Evolutionary conservation across 2,329 filamentous ascomycete genomes (phyloP).

Genomic region (Zalaria obscura): DNA sequence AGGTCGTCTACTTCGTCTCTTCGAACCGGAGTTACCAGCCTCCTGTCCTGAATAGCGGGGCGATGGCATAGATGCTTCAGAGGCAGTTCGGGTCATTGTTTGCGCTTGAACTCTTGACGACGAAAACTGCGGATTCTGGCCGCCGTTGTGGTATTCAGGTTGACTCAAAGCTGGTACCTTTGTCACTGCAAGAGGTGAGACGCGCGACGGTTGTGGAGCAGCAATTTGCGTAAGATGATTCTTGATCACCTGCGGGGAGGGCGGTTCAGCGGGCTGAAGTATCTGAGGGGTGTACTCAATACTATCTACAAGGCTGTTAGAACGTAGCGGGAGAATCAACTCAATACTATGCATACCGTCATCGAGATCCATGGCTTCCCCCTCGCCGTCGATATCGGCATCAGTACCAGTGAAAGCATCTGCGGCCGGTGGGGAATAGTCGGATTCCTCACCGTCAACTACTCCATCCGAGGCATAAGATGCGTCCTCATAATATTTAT

Average conservation of each 20-base stretch:
- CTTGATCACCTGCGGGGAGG: constrained; percentile 43
- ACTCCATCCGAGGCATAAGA: no score
- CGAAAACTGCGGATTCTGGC: constrained; percentile 9
- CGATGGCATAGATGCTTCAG: constrained; percentile 4
- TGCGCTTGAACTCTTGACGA: constrained; percentile 7
- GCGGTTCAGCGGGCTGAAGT: constrained; percentile 13
- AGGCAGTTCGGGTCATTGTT: constrained; percentile 6
- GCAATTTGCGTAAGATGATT: constrained; percentile 48
- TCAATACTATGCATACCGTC: constrained; percentile 2
- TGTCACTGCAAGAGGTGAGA: constrained; percentile 40
- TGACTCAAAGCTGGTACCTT: constrained; percentile 39
- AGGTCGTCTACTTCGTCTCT: neutral
- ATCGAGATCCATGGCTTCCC: constrained; percentile 5
- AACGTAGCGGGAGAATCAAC: no score
- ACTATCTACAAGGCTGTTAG: neutral
- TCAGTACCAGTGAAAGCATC: constrained; percentile 13
- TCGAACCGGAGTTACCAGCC: no score
- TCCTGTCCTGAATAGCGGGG: constrained; percentile 6
- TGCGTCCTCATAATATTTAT: constrained; percentile 2
- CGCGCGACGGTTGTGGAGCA: constrained; percentile 63
- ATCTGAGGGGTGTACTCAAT: constrained; percentile 21
- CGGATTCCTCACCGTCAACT: constrained; percentile 23
- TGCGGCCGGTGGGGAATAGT: constrained; percentile 32
- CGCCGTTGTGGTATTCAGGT: constrained; percentile 20
- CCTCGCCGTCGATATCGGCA: constrained; percentile 3